Conservation (phyloP, 2,329 filamentous ascomycete genomes). For the Claviceps sp. region DNA sequence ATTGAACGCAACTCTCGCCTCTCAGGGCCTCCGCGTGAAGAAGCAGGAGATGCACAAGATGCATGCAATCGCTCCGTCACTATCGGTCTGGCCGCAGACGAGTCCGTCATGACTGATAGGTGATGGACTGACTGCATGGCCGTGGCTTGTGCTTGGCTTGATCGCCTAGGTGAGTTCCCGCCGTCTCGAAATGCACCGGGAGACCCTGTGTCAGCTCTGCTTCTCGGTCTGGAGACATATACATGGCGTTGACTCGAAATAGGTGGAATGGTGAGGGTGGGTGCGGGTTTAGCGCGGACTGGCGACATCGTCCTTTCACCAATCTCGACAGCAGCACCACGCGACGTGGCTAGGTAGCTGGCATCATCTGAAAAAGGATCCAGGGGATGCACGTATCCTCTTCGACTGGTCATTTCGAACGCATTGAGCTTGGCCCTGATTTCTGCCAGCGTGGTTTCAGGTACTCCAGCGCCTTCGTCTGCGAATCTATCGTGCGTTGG, state of each 20-base stretch:
- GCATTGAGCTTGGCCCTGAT: slow-evolving; percentile 37
- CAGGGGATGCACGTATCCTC: slow-evolving; percentile 37
- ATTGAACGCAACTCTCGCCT: neutral
- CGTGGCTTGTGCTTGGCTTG: slow-evolving; percentile 27
- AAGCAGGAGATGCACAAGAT: neutral
- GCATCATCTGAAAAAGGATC: slow-evolving; percentile 27
- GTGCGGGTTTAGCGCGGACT: slow-evolving; percentile 18
- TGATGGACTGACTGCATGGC: slow-evolving; percentile 35
- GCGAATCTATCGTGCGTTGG: slow-evolving; percentile 32
- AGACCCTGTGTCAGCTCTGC: slow-evolving; percentile 5
- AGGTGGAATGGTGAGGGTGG: slow-evolving; percentile 42
- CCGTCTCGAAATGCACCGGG: slow-evolving; percentile 3
- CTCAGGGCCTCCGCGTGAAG: neutral
- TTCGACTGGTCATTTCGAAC: slow-evolving; percentile 34
- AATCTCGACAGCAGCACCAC: neutral
- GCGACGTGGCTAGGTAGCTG: slow-evolving; percentile 5
- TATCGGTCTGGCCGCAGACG: slow-evolving; percentile 10
- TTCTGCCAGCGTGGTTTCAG: slow-evolving; percentile 18
- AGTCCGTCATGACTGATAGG: slow-evolving; percentile 40
- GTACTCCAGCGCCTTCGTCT: slow-evolving; percentile 19
- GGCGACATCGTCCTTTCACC: slow-evolving; percentile 6
- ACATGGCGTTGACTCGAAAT: slow-evolving; percentile 32
- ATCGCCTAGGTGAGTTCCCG: neutral
- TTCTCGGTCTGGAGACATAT: slow-evolving; percentile 18
- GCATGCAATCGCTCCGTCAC: slow-evolving; percentile 1